A percentile compares a stretch with the other conserved stretches of the same genome.
These are phyloP conservation scores for Protomyces lactucae-debilis DNA, from an alignment of 1,139 yeast genomes.

Conservation along the genomic window DNA sequence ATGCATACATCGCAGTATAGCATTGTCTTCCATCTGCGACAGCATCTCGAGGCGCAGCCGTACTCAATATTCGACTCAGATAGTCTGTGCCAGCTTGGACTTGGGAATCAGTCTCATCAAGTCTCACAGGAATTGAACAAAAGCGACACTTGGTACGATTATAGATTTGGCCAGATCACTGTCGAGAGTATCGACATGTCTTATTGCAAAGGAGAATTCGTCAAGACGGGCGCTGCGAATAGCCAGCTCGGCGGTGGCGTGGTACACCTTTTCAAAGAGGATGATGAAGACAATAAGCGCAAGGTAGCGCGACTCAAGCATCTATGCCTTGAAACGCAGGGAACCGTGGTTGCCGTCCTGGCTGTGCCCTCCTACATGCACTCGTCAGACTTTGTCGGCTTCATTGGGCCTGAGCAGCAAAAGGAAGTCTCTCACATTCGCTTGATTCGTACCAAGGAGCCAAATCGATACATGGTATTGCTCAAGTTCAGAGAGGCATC, in stretches of 20 bases:
- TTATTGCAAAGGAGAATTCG: neutral
- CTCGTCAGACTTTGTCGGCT: conserved; percentile 76
- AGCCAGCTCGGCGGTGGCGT: neutral
- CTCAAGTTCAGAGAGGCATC: conserved; percentile 61
- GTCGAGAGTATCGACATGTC: neutral
- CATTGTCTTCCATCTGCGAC: neutral
- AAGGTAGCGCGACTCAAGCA: neutral
- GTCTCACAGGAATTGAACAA: neutral
- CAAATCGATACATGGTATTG: conserved; percentile 70
- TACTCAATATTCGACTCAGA: neutral
- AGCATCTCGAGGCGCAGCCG: neutral
- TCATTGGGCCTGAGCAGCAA: conserved; percentile 59
- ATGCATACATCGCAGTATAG: neutral
- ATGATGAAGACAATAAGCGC: neutral
- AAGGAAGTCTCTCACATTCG: conserved; percentile 67
- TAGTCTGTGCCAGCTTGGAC: neutral
- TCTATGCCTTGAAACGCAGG: conserved; percentile 35
- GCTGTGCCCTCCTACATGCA: conserved; percentile 87
- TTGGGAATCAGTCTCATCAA: neutral
- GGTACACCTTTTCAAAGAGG: neutral
- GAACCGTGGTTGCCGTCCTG: conserved; percentile 70
- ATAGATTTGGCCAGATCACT: neutral
- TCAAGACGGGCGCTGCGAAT: neutral
- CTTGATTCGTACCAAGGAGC: conserved; percentile 59
- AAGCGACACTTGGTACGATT: neutral